Conservation (phyloP, 257 asterid species). For the Primulina huaijiensis region DNA sequence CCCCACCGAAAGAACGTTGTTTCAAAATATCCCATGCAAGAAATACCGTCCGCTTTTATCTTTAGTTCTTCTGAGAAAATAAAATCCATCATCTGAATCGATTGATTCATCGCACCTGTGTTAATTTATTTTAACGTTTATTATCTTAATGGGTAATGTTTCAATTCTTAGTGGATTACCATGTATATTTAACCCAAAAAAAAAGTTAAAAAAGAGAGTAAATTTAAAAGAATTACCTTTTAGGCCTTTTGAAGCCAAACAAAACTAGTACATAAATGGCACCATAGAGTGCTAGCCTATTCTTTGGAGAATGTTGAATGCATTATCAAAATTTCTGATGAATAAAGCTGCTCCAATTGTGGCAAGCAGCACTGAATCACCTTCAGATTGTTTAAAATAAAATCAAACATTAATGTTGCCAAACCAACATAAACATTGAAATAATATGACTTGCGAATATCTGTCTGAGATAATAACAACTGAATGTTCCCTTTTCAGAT, state of each 20-base stretch:
- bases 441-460: no score
- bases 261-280: slow-evolving; percentile 62
- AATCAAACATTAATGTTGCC: neutral
- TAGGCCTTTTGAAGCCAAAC: slow-evolving; percentile 61
- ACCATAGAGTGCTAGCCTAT: slow-evolving; percentile 69
- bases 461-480: no score
- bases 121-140: no score
- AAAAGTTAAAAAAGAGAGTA: neutral
- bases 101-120: neutral
- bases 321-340: slow-evolving; percentile 67
- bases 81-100: neutral
- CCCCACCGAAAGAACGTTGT: slow-evolving; percentile 52
- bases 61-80: slow-evolving; percentile 49
- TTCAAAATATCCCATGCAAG: slow-evolving; percentile 75
- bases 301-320: slow-evolving; percentile 73
- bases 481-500: no score
- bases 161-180: no score
- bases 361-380: slow-evolving; percentile 56
- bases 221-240: slow-evolving; percentile 38
- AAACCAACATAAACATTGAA: neutral
- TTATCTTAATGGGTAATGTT: no score
- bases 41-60: slow-evolving; percentile 59
- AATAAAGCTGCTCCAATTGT: slow-evolving; percentile 73
- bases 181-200: neutral
- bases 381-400: slow-evolving; percentile 29